Conservation (phyloP, 169 alveolate species). For the Cardiosporidium cionae region DNA sequence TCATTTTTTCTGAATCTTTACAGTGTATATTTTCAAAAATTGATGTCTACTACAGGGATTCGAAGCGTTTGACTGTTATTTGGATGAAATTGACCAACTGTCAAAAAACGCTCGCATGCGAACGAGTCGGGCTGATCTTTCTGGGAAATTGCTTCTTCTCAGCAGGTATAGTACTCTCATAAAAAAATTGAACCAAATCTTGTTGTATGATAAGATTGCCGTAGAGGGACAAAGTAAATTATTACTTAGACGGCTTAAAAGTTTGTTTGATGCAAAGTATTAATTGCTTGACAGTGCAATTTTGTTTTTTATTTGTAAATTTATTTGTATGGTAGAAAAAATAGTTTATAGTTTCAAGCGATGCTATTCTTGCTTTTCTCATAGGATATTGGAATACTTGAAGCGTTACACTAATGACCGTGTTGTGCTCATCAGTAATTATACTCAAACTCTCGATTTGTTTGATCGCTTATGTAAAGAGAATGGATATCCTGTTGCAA, state of each 20-base stretch:
- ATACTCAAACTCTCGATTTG: conserved; percentile 80
- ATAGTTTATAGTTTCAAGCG: too few relatives aligned
- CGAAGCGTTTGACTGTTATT: conserved; percentile 18
- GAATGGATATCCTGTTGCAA: conserved; percentile 60
- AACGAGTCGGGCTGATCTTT: conserved; percentile 26
- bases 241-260: too few relatives aligned
- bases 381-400: conserved; percentile 16
- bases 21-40: neutral
- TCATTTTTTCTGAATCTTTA: neutral
- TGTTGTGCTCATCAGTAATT: conserved; percentile 79
- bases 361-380: too few relatives aligned
- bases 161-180: conserved; percentile 4
- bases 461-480: conserved; percentile 72
- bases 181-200: too few relatives aligned
- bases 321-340: too few relatives aligned
- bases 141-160: conserved; percentile 35
- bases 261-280: too few relatives aligned
- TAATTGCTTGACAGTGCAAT: too few relatives aligned
- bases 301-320: too few relatives aligned
- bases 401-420: conserved; percentile 65
- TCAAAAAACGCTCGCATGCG: conserved; percentile 26
- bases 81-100: conserved; percentile 26
- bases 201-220: too few relatives aligned
- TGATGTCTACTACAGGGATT: conserved; percentile 14
- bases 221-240: too few relatives aligned